Conservation (phyloP, 345 rosid species). For the Raphanus sativus region DNA sequence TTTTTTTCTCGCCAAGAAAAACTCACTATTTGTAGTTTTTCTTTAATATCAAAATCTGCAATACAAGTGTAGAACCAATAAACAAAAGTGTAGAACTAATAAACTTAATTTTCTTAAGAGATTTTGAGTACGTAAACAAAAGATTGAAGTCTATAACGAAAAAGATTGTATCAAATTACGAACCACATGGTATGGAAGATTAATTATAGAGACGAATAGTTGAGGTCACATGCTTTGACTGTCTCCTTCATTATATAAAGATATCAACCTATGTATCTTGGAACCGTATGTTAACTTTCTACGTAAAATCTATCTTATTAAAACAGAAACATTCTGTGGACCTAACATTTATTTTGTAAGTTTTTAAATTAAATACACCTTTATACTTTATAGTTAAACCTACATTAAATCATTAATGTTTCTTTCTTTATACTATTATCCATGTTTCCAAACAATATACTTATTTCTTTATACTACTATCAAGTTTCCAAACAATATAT, state of each 20-base stretch:
- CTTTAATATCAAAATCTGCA: not conserved
- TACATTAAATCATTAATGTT: no score
- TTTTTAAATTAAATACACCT: no score
- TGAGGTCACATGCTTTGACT: conserved; percentile 43
- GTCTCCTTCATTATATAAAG: conserved; percentile 26
- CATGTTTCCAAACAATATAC: no score
- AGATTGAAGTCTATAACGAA: conserved; percentile 13
- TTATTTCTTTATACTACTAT: no score
- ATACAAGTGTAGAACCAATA: not conserved
- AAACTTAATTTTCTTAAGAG: not conserved
- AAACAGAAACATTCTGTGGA: no score
- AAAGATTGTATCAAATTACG: conserved; percentile 28
- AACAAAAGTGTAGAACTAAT: no score
- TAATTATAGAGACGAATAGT: conserved; percentile 32
- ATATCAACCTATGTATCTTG: not conserved
- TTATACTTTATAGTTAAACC: no score
- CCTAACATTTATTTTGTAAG: no score
- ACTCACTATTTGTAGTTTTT: not conserved
- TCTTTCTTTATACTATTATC: no score
- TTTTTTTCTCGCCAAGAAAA: not conserved
- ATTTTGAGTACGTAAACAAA: not conserved
- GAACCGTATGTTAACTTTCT: conserved; percentile 34
- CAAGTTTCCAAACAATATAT: no score
- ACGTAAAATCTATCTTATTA: conserved; percentile 27
- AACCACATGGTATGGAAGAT: conserved; percentile 32